Conservation (phyloP, 2,329 filamentous ascomycete genomes). For the Xylariomycetidae sp. region DNA sequence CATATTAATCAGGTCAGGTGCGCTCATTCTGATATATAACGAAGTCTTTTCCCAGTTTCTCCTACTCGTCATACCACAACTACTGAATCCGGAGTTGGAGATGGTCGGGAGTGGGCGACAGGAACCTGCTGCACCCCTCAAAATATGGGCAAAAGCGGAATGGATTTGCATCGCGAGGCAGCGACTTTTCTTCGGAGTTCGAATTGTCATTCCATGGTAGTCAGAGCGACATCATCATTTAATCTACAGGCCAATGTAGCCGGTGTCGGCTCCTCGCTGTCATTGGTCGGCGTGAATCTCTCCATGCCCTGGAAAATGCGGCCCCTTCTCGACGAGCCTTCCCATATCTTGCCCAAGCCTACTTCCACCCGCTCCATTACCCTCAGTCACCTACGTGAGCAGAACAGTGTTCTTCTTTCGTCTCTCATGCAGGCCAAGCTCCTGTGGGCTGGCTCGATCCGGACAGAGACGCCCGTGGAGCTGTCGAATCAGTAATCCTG, state of each 20-base stretch:
- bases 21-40: too few relatives aligned
- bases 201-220: slow-evolving; percentile 9
- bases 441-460: slow-evolving; percentile 14
- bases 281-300: slow-evolving; percentile 11
- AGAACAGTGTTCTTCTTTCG: too few relatives aligned
- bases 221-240: slow-evolving; percentile 20
- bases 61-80: too few relatives aligned
- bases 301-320: slow-evolving; percentile 10
- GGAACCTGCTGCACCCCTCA: slow-evolving; percentile 10
- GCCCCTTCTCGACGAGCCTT: too few relatives aligned
- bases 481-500: slow-evolving; percentile 7
- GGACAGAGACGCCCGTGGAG: slow-evolving; percentile 14
- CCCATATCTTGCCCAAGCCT: too few relatives aligned
- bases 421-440: too few relatives aligned
- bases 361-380: too few relatives aligned
- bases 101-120: slow-evolving; percentile 10
- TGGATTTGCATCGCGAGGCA: slow-evolving; percentile 17
- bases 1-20: slow-evolving; percentile 12
- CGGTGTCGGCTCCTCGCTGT: slow-evolving; percentile 7
- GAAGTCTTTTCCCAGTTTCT: too few relatives aligned
- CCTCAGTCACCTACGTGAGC: too few relatives aligned
- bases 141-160: slow-evolving; percentile 12
- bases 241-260: slow-evolving; percentile 18
- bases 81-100: slow-evolving; percentile 6
- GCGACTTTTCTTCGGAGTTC: slow-evolving; percentile 13